Evolutionary conservation across 371 early-diverging fungal genomes (phyloP), one percentile per base, ranked within the genome.

Genomic region (Syncephalastrum monosporum): DNA sequence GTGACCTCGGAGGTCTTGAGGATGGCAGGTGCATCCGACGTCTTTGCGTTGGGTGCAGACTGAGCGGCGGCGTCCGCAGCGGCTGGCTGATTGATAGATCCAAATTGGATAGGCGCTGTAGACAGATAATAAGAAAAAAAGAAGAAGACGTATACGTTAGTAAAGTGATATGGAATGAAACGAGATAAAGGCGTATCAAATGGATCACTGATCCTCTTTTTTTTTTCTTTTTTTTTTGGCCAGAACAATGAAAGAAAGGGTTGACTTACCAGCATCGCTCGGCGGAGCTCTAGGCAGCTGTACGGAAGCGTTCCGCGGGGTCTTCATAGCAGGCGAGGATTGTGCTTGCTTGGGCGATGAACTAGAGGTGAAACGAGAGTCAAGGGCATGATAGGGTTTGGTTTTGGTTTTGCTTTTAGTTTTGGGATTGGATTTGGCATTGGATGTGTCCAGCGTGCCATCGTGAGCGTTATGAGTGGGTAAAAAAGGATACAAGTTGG

Each of bases 31-130:
- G 53, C 55, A 14, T 60, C 53, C 21, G 50, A 56, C 29, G 56
- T 60, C 45, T 47, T 56, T 33, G 38, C 12, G n/a, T 47, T 55
- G 24, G 61, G 53, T 12, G 66, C 45, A 42, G 65, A 55, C 17
- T 60, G 49, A 14, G 38, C 48, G 10, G 65, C 33, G 13, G 62
- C 52, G 53, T 65, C 71, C 16, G 69, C 59, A 19, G 65, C 57
- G 38, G 38, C 38, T n/a, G 69, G 27, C 47, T 75, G 72, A 59
- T 75, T 77, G 59, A 84, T 70, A 15, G 84, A 82, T 57, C 84
- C 84, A 71, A 84, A 84, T 43, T 77, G 79, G 64, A 84, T 79
- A 21, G 79, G 67, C 46, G 69, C 64, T 69, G 56, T 21, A 0
- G 21, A 2, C 2, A 21, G 21, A n/a, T n/a, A n/a, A n/a, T n/a